Conservation (phyloP, 192 early-diverging fungal genomes). For the Dissophora globulifera region DNA sequence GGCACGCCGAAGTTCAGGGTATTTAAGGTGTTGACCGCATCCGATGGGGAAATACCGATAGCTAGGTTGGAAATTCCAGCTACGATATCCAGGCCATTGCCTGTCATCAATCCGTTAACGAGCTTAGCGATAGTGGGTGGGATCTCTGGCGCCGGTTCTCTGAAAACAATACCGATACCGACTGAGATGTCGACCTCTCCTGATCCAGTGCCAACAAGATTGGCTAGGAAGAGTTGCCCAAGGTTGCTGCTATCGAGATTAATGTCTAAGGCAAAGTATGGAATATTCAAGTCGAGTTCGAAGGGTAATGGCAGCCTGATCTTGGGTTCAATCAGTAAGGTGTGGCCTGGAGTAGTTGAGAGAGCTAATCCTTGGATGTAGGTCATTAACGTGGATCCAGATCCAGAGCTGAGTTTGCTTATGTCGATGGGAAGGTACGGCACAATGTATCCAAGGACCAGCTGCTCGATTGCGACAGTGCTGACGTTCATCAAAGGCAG, state of each 20-base stretch:
- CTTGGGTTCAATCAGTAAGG: slow-evolving; percentile 39
- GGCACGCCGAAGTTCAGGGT: slow-evolving; percentile 14
- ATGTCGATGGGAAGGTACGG: slow-evolving; percentile 43
- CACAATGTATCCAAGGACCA: slow-evolving; percentile 22
- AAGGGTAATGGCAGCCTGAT: slow-evolving; percentile 40
- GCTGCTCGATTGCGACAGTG: slow-evolving; percentile 31
- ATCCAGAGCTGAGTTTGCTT: slow-evolving; percentile 19
- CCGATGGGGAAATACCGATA: slow-evolving; percentile 38
- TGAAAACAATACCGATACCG: slow-evolving; percentile 45
- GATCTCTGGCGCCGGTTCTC: slow-evolving; percentile 30
- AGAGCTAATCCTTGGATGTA: slow-evolving; percentile 39
- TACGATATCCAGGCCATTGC: slow-evolving; percentile 19
- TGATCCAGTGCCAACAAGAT: slow-evolving; percentile 35
- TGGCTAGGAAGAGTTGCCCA: slow-evolving; percentile 32
- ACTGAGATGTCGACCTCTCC: slow-evolving; percentile 43
- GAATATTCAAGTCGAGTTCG: slow-evolving; percentile 42
- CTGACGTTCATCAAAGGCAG: slow-evolving; percentile 47
- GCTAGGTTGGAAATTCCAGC: slow-evolving; percentile 40
- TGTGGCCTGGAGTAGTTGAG: slow-evolving; percentile 46
- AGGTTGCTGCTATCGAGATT: slow-evolving; percentile 36
- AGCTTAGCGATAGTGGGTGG: slow-evolving; percentile 36
- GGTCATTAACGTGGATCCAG: slow-evolving; percentile 19
- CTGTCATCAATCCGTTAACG: slow-evolving; percentile 33
- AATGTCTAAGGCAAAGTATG: slow-evolving; percentile 44
- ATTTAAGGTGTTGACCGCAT: slow-evolving; percentile 43